phyloP scores from a whole-genome alignment of 225 moss, liverwort and hornwort species.

The Physcomitrium patens region DNA sequence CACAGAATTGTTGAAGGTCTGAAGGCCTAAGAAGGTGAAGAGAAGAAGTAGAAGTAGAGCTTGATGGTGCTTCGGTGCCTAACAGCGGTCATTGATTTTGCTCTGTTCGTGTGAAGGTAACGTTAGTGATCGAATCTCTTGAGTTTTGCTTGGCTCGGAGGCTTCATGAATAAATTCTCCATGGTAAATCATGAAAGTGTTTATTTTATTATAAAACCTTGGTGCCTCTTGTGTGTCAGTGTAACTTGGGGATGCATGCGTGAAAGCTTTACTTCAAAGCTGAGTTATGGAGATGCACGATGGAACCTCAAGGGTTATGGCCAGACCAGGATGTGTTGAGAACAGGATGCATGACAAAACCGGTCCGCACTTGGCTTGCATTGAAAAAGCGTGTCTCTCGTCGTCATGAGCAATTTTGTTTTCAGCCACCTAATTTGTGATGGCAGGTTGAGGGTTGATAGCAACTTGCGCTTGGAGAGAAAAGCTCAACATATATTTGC shows the following conservation, averaged over 20 bases:
- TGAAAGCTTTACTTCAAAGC: too few relatives aligned
- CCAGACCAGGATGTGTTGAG: conserved; percentile 56
- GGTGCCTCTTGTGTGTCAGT: conserved; percentile 25
- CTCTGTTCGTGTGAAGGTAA: conserved; percentile 40
- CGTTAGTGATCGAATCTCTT: conserved; percentile 62
- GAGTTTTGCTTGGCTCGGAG: conserved; percentile 70
- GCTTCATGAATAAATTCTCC: conserved; percentile 31
- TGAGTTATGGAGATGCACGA: background rate
- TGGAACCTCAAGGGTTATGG: conserved; percentile 44
- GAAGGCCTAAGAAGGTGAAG: too few relatives aligned
- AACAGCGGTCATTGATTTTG: too few relatives aligned
- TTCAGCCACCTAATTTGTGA: conserved; percentile 60
- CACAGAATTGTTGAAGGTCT: too few relatives aligned
- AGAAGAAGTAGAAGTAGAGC: too few relatives aligned
- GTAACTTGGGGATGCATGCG: too few relatives aligned
- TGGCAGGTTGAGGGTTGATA: conserved; percentile 66
- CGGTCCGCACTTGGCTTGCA: conserved; percentile 66
- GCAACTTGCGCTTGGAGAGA: conserved; percentile 57
- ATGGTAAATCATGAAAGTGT: conserved; percentile 69
- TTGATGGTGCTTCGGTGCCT: too few relatives aligned
- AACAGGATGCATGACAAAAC: conserved; percentile 69
- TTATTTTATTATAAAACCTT: conserved; percentile 68
- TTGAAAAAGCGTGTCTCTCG: conserved; percentile 69
- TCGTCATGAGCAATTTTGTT: conserved; percentile 67
- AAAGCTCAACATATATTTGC: conserved; percentile 72